phyloP scores from a whole-genome alignment of 306 rosid genomes.

The Parietaria judaica region DNA sequence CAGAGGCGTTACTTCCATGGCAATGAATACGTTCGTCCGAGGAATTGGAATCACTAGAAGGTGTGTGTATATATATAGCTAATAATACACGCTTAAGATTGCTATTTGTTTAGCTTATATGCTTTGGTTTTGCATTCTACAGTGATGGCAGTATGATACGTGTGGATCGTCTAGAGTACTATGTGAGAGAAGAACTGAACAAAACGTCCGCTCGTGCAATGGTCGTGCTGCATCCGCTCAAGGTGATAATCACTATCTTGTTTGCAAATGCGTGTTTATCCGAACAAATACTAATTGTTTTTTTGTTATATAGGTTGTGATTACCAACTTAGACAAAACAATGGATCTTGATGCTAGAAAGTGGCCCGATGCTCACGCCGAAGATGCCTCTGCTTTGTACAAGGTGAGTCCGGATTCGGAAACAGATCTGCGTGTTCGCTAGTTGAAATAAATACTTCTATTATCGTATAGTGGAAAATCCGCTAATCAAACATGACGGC shows the following conservation, averaged over 20 bases:
- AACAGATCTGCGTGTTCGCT: no score
- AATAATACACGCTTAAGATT: no score
- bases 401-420: constrained; percentile 42
- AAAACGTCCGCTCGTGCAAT: constrained; percentile 58
- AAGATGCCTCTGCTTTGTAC: constrained; percentile 64
- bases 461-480: no score
- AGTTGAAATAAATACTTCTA: no score
- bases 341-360: constrained; percentile 75
- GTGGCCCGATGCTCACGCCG: constrained; percentile 83
- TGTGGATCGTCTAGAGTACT: constrained; percentile 80
- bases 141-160: constrained; percentile 89
- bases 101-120: not conserved
- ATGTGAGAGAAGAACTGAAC: constrained; percentile 90
- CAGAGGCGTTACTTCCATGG: constrained; percentile 74
- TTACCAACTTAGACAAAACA: constrained; percentile 67
- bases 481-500: not conserved
- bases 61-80: constrained; percentile 18
- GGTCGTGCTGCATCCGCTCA: constrained; percentile 85
- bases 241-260: constrained; percentile 43
- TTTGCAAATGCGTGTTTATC: not conserved
- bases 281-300: constrained; percentile 17
- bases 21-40: constrained; percentile 86
- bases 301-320: constrained; percentile 52
- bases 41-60: constrained; percentile 99
- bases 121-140: constrained; percentile 14